phyloP scores from a whole-genome alignment of 1,284 basidiomycete species.

The Cutaneotrichosporon spelunceum region DNA sequence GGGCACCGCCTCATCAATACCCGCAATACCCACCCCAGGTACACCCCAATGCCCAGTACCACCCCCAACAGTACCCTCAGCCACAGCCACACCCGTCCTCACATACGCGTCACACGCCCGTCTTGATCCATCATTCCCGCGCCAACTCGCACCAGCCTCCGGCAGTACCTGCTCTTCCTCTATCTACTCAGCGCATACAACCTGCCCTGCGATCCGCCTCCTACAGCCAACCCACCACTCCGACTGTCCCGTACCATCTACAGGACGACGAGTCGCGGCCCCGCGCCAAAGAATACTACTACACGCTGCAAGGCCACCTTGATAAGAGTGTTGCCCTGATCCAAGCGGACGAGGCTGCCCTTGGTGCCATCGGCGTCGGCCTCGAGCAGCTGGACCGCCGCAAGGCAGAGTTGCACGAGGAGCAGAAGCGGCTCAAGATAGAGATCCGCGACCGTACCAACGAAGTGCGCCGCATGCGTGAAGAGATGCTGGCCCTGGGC shows the following conservation, averaged over 20 bases:
- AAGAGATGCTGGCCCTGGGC: neutral
- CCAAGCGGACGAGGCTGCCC: neutral
- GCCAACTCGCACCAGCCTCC: neutral
- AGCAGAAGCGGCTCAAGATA: conserved; percentile 2
- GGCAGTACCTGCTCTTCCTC: neutral
- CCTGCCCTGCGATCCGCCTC: neutral
- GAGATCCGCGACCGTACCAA: conserved; percentile 2
- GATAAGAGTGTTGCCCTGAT: neutral
- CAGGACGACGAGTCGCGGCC: neutral
- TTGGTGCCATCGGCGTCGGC: neutral
- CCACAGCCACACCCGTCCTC: neutral
- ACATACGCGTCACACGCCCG: neutral
- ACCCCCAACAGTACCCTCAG: neutral
- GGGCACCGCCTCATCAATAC: neutral
- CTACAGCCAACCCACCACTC: neutral
- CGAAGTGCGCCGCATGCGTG: conserved; percentile 2
- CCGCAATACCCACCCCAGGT: neutral
- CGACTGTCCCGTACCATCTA: neutral
- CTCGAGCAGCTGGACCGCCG: neutral
- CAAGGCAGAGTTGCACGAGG: neutral
- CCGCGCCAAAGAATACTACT: neutral
- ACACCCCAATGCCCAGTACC: neutral
- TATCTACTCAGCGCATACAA: neutral
- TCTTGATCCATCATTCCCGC: neutral
- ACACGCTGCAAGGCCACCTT: conserved; percentile 1